A percentile compares a stretch with the other conserved stretches of the same genome.
phyloP scores from a whole-genome alignment of 2,329 filamentous ascomycete genomes.

The Venturia nashicola region DNA sequence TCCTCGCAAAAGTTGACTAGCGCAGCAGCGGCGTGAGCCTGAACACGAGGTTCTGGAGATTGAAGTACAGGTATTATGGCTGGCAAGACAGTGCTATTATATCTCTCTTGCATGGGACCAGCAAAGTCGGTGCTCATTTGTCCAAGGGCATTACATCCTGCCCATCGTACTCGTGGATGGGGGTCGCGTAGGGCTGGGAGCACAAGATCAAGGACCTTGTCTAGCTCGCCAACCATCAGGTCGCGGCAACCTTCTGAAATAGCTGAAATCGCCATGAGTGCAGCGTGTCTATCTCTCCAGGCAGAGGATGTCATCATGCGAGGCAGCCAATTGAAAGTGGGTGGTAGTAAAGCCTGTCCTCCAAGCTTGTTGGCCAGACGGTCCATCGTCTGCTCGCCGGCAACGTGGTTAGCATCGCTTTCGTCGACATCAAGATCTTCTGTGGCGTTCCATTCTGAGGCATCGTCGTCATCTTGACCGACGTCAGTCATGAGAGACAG shows the following conservation, averaged over 20 bases:
- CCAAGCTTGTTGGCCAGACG: conserved; percentile 93
- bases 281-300: conserved; percentile 92
- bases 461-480: conserved; percentile 87
- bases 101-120: conserved; percentile 93
- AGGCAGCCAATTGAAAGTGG: conserved; percentile 93
- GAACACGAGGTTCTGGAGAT: conserved; percentile 82
- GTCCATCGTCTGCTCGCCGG: conserved; percentile 97
- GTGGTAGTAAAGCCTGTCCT: conserved; percentile 80
- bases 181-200: conserved; percentile 79
- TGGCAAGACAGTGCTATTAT: conserved; percentile 74
- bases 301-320: conserved; percentile 93
- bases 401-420: conserved; percentile 93
- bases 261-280: conserved; percentile 95
- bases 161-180: conserved; percentile 91
- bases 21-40: conserved; percentile 93
- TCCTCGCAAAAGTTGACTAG: conserved; percentile 99
- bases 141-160: conserved; percentile 94
- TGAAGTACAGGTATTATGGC: conserved; percentile 88
- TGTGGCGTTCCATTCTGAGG: conserved; percentile 79
- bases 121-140: conserved; percentile 99
- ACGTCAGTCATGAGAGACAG: conserved; percentile 97
- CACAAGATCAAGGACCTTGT: conserved; percentile 90
- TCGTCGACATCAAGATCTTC: conserved; percentile 95
- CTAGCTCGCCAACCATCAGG: conserved; percentile 86
- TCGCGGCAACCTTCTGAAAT: conserved; percentile 96